These are phyloP conservation scores for Mortierella sp. DNA, from an alignment of 371 early-diverging fungal species.

Conservation along the genomic window DNA sequence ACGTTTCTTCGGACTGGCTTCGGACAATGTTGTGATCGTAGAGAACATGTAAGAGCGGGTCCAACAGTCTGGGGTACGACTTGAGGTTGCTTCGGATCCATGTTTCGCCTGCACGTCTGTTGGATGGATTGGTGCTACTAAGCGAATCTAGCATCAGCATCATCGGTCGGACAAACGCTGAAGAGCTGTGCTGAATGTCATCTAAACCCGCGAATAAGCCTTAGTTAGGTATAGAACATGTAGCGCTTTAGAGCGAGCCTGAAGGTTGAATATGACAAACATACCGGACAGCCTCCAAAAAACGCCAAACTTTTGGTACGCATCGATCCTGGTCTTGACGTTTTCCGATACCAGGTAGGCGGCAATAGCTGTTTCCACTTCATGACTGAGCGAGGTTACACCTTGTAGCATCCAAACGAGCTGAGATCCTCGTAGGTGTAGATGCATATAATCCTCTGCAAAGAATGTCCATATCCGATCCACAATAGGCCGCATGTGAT, in stretches of 20 bases:
- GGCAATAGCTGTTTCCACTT: conserved; percentile 71
- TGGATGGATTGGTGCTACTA: conserved; percentile 62
- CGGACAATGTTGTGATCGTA: conserved; percentile 65
- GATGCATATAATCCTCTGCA: conserved; percentile 54
- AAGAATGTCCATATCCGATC: conserved; percentile 61
- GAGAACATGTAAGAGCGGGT: conserved; percentile 70
- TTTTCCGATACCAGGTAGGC: conserved; percentile 62
- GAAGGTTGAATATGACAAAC: not conserved
- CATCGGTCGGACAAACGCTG: conserved; percentile 74
- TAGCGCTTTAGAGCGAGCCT: not conserved
- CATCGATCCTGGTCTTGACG: conserved; percentile 48
- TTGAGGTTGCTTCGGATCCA: conserved; percentile 77
- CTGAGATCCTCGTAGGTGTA: conserved; percentile 73
- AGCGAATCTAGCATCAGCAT: conserved; percentile 79
- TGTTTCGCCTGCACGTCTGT: conserved; percentile 74
- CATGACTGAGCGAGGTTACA: conserved; percentile 59
- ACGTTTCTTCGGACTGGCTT: conserved; percentile 44
- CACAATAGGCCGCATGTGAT: conserved; percentile 40
- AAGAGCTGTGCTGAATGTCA: conserved; percentile 54
- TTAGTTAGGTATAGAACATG: no score
- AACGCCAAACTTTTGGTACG: conserved; percentile 72
- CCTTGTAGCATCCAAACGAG: conserved; percentile 74
- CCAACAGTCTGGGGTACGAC: conserved; percentile 70
- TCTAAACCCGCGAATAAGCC: conserved; percentile 12
- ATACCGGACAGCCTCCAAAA: conserved; percentile 74